Evolutionary conservation across 2,329 filamentous ascomycete species (phyloP).

Genomic region (Furcasterigmium sp.): DNA sequence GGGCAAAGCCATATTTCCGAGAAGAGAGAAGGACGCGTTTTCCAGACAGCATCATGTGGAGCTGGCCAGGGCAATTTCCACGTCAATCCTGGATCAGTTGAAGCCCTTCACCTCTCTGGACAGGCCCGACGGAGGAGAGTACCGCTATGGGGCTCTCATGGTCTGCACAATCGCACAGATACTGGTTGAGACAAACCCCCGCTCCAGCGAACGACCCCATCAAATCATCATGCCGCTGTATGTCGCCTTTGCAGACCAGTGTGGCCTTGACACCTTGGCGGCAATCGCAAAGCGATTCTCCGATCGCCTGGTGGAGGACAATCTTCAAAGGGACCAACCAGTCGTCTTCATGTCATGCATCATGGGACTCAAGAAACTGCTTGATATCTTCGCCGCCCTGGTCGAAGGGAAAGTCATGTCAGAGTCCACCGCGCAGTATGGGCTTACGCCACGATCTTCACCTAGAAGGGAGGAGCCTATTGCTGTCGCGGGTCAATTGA

Average conservation of each 20-base stretch:
- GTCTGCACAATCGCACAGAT: conserved; percentile 74
- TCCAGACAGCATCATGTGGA: conserved; percentile 47
- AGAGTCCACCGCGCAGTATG: conserved; percentile 63
- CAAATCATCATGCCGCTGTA: conserved; percentile 71
- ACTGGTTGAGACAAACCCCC: conserved; percentile 58
- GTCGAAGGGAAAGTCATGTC: conserved; percentile 72
- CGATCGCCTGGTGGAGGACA: conserved; percentile 37
- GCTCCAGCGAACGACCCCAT: conserved; percentile 41
- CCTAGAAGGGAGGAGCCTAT: conserved; percentile 33
- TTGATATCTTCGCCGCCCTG: conserved; percentile 74
- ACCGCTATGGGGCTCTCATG: conserved; percentile 78
- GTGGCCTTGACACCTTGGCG: conserved; percentile 70
- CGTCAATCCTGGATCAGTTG: conserved; percentile 65
- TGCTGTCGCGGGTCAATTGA: conserved; percentile 61
- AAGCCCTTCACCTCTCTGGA: conserved; percentile 36
- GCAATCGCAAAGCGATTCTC: conserved; percentile 66
- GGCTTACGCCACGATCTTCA: conserved; percentile 25
- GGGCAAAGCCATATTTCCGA: conserved; percentile 73
- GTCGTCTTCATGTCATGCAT: conserved; percentile 12
- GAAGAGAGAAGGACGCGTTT: conserved; percentile 64
- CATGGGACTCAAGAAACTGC: conserved; percentile 70
- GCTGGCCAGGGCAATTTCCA: conserved; percentile 62
- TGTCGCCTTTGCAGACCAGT: conserved; percentile 77
- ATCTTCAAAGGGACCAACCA: no score
- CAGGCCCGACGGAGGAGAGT: conserved; percentile 54